Evolutionary conservation across 345 rosid species (phyloP).

Genomic region (Hevea brasiliensis): DNA sequence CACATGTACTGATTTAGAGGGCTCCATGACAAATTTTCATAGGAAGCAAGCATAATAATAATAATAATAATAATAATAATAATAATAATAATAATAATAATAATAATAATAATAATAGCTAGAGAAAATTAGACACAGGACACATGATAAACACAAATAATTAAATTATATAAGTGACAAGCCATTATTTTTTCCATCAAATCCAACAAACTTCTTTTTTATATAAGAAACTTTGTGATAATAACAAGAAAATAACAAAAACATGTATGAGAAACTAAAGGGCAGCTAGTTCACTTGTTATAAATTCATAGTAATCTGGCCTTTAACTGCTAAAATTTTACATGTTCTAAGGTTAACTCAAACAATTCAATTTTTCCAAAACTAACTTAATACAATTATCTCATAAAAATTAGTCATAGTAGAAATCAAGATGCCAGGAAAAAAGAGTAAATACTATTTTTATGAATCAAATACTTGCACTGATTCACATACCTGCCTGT

Average conservation of each 20-base stretch:
- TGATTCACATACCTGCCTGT: constrained; percentile 61
- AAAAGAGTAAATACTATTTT: not conserved
- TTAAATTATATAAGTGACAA: too few species aligned
- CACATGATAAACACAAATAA: too few species aligned
- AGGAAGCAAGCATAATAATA: not conserved
- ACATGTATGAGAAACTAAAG: too few species aligned
- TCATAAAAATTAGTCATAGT: not conserved
- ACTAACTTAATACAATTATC: not conserved
- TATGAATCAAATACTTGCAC: not conserved
- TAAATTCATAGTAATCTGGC: not conserved
- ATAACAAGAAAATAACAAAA: too few species aligned
- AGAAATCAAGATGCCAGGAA: not conserved
- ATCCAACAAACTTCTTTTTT: not conserved
- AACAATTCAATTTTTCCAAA: not conserved
- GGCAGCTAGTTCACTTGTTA: not conserved
- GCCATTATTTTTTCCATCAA: too few species aligned
- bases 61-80: not conserved
- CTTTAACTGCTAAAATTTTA: not conserved
- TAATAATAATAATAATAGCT: not conserved
- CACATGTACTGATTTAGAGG: not conserved
- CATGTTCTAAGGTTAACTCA: not conserved
- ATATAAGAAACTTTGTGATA: too few species aligned
- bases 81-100: too few species aligned
- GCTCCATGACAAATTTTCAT: not conserved
- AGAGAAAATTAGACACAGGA: not conserved